Conservation (phyloP, 2,329 filamentous ascomycete species). For the Emergomyces africanus region DNA sequence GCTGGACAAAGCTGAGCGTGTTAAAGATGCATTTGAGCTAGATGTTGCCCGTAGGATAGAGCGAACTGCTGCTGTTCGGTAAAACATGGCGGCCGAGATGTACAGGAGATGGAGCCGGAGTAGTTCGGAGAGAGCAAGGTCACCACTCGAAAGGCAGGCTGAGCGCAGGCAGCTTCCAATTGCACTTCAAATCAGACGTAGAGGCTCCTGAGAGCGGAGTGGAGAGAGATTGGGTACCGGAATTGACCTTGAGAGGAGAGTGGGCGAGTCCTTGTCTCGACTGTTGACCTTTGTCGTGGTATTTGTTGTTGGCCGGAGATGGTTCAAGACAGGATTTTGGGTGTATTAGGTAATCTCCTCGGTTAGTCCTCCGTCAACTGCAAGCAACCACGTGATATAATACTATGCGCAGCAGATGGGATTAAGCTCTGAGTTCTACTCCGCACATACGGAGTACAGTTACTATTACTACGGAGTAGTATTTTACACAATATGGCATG, state of each 20-base stretch:
- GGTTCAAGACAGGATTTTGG: neutral
- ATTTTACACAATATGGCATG: no score
- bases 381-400: neutral
- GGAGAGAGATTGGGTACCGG: neutral
- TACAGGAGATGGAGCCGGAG: conserved; percentile 16
- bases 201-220: conserved; percentile 6
- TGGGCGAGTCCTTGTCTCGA: neutral
- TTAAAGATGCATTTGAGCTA: conserved; percentile 30
- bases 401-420: no score
- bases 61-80: conserved; percentile 33
- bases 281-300: neutral
- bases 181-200: conserved; percentile 14
- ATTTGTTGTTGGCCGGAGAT: neutral
- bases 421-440: no score
- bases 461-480: no score
- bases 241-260: neutral
- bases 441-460: no score
- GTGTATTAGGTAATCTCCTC: neutral
- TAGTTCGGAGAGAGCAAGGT: neutral
- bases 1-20: conserved; percentile 29
- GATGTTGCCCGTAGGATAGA: conserved; percentile 32
- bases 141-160: neutral
- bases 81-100: conserved; percentile 32
- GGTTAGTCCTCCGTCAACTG: neutral
- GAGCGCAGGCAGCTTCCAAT: conserved; percentile 19